These are phyloP conservation scores for Aspergillus flavus DNA, from an alignment of 2,329 filamentous ascomycete species.

Conservation along the genomic window DNA sequence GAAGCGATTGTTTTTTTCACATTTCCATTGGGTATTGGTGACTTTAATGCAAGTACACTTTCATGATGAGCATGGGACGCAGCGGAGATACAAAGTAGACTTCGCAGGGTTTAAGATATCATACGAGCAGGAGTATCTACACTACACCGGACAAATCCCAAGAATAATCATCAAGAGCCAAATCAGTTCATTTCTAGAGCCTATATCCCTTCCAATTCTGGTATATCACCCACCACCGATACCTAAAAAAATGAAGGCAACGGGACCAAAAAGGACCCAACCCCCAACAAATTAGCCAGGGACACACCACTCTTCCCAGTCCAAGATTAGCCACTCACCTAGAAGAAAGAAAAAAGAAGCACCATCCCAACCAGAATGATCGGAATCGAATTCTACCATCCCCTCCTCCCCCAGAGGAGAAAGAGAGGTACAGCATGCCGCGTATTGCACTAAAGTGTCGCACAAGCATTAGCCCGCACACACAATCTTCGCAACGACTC, in stretches of 20 bases:
- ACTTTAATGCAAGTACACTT: not conserved
- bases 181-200: not conserved
- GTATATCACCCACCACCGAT: constrained; percentile 7
- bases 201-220: not conserved
- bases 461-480: constrained; percentile 45
- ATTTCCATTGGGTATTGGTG: not conserved
- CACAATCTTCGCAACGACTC: constrained; percentile 94
- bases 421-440: constrained; percentile 64
- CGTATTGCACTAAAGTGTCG: constrained; percentile 95
- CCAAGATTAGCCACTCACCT: constrained; percentile 11
- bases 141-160: not conserved
- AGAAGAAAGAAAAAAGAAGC: constrained; percentile 59
- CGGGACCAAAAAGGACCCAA: constrained; percentile 17
- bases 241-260: constrained; percentile 9
- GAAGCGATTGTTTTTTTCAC: constrained; percentile 18
- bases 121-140: not conserved
- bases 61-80: not conserved
- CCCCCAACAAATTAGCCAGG: constrained; percentile 40
- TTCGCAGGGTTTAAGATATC: not conserved
- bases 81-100: not conserved
- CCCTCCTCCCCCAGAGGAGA: constrained; percentile 27
- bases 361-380: constrained; percentile 85
- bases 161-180: not conserved
- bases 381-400: constrained; percentile 81
- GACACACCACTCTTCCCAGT: constrained; percentile 23